Percentiles rank a stretch among this genome's conserved stretches.
phyloP scores from a whole-genome alignment of 2,329 filamentous ascomycete species.

The Chrysoporthe puriensis region DNA sequence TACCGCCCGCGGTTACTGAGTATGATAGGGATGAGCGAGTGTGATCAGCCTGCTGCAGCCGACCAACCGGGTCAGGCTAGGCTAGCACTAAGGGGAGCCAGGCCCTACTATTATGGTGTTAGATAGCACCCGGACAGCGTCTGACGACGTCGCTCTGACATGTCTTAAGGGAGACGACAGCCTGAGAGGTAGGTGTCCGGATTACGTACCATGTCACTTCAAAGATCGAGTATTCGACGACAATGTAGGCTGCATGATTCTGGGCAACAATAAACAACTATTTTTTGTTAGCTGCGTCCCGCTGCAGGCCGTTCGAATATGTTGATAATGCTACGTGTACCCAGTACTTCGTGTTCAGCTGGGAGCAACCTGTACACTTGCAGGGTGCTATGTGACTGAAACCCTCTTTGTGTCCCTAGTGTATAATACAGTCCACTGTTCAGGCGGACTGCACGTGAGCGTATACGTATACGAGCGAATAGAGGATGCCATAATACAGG shows the following conservation, averaged over 20 bases:
- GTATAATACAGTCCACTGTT: no score
- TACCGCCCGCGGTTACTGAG: neutral
- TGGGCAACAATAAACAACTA: neutral
- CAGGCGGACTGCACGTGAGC: no score
- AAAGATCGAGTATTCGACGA: neutral
- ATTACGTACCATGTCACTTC: neutral
- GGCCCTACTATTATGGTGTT: neutral
- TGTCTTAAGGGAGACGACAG: neutral
- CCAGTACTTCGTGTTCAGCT: neutral
- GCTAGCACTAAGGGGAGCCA: neutral
- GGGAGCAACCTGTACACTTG: neutral
- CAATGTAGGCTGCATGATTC: neutral
- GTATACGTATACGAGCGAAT: no score
- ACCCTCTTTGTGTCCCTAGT: no score
- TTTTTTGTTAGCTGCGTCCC: no score
- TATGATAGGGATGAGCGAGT: no score
- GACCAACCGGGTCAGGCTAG: slow-evolving; percentile 8
- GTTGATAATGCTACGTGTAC: slow-evolving; percentile 8
- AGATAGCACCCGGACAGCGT: neutral
- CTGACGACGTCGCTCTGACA: neutral
- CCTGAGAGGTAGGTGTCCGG: neutral
- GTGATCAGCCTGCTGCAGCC: neutral
- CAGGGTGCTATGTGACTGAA: neutral
- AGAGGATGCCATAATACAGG: no score
- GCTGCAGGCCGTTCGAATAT: neutral